Conservation (phyloP, 441 rosid genomes). For the Erysimum cheiri region DNA sequence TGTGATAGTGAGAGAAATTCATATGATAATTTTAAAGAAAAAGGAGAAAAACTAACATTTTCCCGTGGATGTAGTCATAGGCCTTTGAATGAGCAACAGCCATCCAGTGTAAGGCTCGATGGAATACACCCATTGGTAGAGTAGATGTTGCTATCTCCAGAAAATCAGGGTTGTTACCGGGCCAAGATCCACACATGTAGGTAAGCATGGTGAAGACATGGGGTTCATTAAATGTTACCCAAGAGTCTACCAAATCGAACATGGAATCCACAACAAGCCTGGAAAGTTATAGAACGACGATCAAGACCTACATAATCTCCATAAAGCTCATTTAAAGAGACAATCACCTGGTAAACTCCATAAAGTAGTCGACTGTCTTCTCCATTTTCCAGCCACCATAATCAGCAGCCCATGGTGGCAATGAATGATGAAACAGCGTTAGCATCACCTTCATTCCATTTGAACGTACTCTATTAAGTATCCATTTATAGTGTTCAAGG, state of each 20-base stretch:
- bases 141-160: conserved; percentile 90
- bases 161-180: conserved; percentile 94
- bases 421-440: conserved; percentile 92
- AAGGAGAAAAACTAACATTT: conserved; percentile 50
- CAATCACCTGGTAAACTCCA: conserved; percentile 82
- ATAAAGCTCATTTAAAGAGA: conserved; percentile 26
- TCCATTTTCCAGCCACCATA: conserved; percentile 99
- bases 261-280: conserved; percentile 90
- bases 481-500: conserved; percentile 90
- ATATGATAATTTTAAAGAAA: neutral
- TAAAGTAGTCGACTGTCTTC: conserved; percentile 89
- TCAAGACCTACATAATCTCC: conserved; percentile 31
- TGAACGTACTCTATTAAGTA: conserved; percentile 70
- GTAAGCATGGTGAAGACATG: conserved; percentile 94
- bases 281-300: conserved; percentile 40
- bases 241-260: conserved; percentile 79
- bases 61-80: conserved; percentile 78
- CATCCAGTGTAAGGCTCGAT: conserved; percentile 86
- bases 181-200: conserved; percentile 96
- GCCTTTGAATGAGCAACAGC: conserved; percentile 86
- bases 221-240: conserved; percentile 96
- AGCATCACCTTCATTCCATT: conserved; percentile 98
- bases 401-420: conserved; percentile 97
- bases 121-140: conserved; percentile 88
- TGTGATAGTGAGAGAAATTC: conserved; percentile 2